Evolutionary conservation across 768 basidiomycete species (phyloP).

Genomic region (Agrocybe praecox): DNA sequence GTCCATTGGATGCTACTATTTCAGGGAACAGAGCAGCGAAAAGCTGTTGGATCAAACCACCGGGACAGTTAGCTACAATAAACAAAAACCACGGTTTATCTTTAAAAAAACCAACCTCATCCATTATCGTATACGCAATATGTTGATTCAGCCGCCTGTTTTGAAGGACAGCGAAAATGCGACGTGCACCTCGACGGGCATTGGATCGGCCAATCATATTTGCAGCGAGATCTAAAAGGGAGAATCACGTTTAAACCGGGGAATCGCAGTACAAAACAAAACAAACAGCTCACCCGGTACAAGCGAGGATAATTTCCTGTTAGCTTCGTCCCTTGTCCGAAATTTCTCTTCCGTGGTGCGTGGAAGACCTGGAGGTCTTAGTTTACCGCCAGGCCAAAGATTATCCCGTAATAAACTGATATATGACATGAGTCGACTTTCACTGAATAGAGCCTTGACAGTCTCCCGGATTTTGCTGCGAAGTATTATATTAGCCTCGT

Average conservation of each 20-base stretch:
- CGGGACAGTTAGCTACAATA: not conserved
- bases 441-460: slow-evolving; percentile 62
- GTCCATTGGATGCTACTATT: slow-evolving; percentile 10
- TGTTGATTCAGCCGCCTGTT: slow-evolving; percentile 95
- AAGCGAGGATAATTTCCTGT: slow-evolving; percentile 85
- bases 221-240: slow-evolving; percentile 77
- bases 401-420: slow-evolving; percentile 69
- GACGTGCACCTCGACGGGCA: slow-evolving; percentile 87
- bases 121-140: slow-evolving; percentile 83
- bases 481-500: slow-evolving; percentile 5
- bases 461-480: slow-evolving; percentile 87
- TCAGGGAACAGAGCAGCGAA: slow-evolving; percentile 34
- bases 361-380: slow-evolving; percentile 59
- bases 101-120: slow-evolving; percentile 64
- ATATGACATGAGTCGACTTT: slow-evolving; percentile 68
- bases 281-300: slow-evolving; percentile 71
- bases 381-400: slow-evolving; percentile 85
- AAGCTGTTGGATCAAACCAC: slow-evolving; percentile 16
- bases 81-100: not conserved
- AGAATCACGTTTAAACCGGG: not conserved
- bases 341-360: slow-evolving; percentile 82
- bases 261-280: not conserved
- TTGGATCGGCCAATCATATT: slow-evolving; percentile 99
- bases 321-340: slow-evolving; percentile 83
- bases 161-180: slow-evolving; percentile 93